A percentile compares a stretch with the other conserved stretches of the same genome.
phyloP scores from a whole-genome alignment of 164 flowering plant species.

The Taxillus chinensis region DNA sequence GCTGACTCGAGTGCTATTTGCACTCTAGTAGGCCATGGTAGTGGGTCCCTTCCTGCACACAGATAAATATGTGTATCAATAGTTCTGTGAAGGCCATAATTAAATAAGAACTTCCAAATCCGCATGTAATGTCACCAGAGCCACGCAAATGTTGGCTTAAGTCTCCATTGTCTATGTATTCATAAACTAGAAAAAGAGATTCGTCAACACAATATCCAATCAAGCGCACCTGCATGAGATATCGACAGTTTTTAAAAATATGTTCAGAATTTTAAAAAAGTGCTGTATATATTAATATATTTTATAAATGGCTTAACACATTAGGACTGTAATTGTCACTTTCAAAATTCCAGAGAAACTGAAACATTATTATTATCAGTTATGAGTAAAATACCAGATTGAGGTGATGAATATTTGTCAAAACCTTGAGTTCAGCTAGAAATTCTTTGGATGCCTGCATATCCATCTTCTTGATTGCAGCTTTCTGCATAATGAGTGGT shows the following conservation, averaged over 20 bases:
- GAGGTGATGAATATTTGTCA: constrained; percentile 80
- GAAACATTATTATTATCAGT: neutral
- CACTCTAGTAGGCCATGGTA: constrained; percentile 74
- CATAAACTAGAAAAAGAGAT: constrained; percentile 77
- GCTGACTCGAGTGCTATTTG: constrained; percentile 98
- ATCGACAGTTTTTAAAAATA: neutral
- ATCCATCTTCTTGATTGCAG: constrained; percentile 96
- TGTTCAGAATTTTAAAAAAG: too few relatives aligned
- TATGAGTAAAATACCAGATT: constrained; percentile 59
- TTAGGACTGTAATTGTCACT: too few relatives aligned
- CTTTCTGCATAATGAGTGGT: constrained; percentile 42
- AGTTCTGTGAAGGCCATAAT: neutral
- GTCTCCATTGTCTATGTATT: constrained; percentile 85
- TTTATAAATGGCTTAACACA: too few relatives aligned
- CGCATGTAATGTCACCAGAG: constrained; percentile 31
- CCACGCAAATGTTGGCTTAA: constrained; percentile 74
- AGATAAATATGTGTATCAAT: constrained; percentile 2
- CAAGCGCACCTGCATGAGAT: constrained; percentile 64
- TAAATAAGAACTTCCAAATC: neutral
- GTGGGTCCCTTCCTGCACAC: constrained; percentile 48
- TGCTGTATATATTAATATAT: too few relatives aligned
- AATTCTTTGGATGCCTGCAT: constrained; percentile 81
- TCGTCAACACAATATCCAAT: constrained; percentile 83
- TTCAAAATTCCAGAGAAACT: too few relatives aligned
- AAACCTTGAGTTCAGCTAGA: constrained; percentile 78